Base-by-base conservation (phyloP, 495 filamentous ascomycete species). In the Daldinia caldariorum region DNA sequence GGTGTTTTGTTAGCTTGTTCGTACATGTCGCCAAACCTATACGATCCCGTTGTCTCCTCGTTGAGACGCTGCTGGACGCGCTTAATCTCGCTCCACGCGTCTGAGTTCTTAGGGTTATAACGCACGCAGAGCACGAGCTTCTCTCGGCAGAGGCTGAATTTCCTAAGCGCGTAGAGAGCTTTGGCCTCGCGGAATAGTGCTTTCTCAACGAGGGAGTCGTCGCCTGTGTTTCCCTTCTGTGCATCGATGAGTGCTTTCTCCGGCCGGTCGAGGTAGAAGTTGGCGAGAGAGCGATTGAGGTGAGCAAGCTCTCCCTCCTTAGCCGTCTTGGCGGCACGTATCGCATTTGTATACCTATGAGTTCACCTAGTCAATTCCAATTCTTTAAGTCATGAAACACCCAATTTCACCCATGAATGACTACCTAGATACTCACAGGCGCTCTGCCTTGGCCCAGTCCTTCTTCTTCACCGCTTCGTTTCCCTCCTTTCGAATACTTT, bases 141-240 rank as follows among this genome's bases (percentile, higher is more conserved):
- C 80, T 76, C 83, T 76, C 57, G 64, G 41, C 74, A 76, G 29
- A 66, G 63, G 6, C 49, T 54, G 38, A 78, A 87, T 49, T 77
- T 75, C n/a, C 72, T 56, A 9, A 86, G 79, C 12, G 74, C 45
- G 66, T 87, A 88, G 0, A 83, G 74, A 9, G 83, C 82, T 61
- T 80, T 77, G 10, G 79, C 78, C 59, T 82, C 79, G 34, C 83
- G 77, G 61, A 82, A 84, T 18, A 83, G 75, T 0, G 76, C 81
- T 65, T 87, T 87, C 62, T 83, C 80, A 2, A 71, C 69, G 26
- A 67, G 58, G 29, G 6, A 43, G 14, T 66, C 47, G 1, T 70
- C 45, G 31, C 20, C 60, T 8, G 67, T 37, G 50, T 67, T 67
- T 2, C 74, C 55, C 9, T 64, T 55, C 0, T 65, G 61, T 31